These are phyloP conservation scores for Prunus fruticosa DNA, from an alignment of 306 rosid species.

Conservation along the genomic window DNA sequence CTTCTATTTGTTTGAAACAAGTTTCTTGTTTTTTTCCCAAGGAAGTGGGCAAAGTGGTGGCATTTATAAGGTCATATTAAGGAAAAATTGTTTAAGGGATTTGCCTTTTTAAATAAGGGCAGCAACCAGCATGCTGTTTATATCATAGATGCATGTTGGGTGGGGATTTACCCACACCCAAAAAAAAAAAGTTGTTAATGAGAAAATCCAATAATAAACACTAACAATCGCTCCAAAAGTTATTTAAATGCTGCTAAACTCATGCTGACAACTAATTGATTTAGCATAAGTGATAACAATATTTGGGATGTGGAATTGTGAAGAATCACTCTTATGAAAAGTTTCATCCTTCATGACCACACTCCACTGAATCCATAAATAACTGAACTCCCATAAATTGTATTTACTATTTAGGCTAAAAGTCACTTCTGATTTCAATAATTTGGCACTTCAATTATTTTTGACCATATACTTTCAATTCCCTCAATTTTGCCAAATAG, in stretches of 20 bases:
- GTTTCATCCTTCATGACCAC: not conserved
- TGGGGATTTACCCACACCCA: not conserved
- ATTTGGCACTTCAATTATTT: no score
- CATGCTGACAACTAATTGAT: not conserved
- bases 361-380: no score
- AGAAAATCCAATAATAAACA: not conserved
- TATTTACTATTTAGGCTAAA: no score
- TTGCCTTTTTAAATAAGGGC: no score
- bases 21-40: not conserved
- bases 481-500: no score
- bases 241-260: not conserved
- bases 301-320: not conserved
- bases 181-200: not conserved
- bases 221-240: not conserved
- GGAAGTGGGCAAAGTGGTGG: no score
- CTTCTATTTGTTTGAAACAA: not conserved
- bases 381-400: no score
- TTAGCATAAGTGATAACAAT: not conserved
- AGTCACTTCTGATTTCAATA: no score
- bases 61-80: no score
- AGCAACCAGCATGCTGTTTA: no score
- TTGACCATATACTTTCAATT: no score
- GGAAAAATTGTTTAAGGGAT: no score
- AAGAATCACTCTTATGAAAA: not conserved
- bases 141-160: not conserved